Evolutionary conservation across 352 stramenopile genomes (phyloP).

Genomic region (Globisporangium yorkense): DNA sequence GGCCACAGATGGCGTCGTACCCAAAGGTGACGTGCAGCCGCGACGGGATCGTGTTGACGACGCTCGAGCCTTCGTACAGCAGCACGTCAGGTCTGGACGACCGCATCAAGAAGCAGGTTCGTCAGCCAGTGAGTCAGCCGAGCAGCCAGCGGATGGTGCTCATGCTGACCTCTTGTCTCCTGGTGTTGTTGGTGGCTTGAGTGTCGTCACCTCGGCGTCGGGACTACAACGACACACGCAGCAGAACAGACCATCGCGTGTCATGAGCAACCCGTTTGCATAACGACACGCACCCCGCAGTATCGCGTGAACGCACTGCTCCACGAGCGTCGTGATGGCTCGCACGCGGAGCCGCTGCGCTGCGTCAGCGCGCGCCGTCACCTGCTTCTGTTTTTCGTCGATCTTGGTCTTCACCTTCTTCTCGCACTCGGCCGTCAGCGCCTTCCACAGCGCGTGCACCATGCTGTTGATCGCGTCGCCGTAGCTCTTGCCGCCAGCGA

Average conservation of each 20-base stretch:
- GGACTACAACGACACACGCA: constrained; percentile 20
- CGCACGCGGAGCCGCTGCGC: constrained; percentile 52
- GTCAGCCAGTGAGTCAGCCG: neutral
- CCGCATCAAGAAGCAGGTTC: neutral
- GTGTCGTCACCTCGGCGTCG: constrained; percentile 33
- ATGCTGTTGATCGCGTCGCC: constrained; percentile 67
- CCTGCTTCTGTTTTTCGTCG: constrained; percentile 74
- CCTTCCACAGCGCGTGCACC: constrained; percentile 60
- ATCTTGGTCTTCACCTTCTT: constrained; percentile 60
- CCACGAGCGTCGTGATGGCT: constrained; percentile 52
- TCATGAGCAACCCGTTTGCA: neutral
- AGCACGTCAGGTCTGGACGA: constrained; percentile 52
- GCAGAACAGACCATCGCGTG: neutral
- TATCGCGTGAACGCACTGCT: constrained; percentile 35
- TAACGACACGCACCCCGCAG: neutral
- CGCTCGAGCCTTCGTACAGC: constrained; percentile 72
- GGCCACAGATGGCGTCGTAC: constrained; percentile 19
- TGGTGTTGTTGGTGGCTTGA: constrained; percentile 25
- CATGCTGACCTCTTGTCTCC: constrained; percentile 8
- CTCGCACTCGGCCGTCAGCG: constrained; percentile 50
- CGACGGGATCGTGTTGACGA: constrained; percentile 64
- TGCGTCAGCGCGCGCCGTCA: constrained; percentile 48
- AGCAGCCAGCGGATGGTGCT: neutral
- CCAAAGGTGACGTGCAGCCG: constrained; percentile 74
- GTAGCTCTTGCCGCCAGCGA: constrained; percentile 34